Conservation (phyloP, 1,139 yeast genomes). For the Blastobotrys serpentis region DNA sequence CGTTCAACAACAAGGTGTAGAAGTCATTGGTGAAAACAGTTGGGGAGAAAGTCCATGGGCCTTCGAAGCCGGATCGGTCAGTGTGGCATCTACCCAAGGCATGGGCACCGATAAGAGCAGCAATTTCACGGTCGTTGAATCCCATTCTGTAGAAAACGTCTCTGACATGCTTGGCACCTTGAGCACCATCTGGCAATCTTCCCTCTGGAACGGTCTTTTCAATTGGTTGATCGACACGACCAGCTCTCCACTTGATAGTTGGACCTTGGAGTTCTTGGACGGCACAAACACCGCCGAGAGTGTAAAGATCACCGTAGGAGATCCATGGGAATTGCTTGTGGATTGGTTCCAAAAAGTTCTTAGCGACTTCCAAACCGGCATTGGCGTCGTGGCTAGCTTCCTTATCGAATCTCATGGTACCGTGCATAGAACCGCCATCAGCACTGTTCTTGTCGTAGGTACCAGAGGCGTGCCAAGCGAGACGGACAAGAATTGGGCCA, state of each 20-base stretch:
- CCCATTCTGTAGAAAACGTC: constrained; percentile 61
- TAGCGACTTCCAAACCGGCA: constrained; percentile 66
- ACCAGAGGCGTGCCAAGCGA: constrained; percentile 78
- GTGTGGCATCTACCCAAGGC: constrained; percentile 75
- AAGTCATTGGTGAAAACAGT: constrained; percentile 81
- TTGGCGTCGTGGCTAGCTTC: constrained; percentile 73
- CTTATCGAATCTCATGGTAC: constrained; percentile 71
- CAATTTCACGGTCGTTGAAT: constrained; percentile 61
- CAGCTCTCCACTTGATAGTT: constrained; percentile 82
- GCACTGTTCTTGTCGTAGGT: constrained; percentile 58
- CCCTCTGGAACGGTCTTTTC: constrained; percentile 60
- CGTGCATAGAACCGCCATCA: constrained; percentile 80
- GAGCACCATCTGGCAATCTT: constrained; percentile 65
- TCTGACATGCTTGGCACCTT: constrained; percentile 54
- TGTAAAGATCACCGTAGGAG: constrained; percentile 84
- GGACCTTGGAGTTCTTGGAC: constrained; percentile 89
- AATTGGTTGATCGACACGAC: constrained; percentile 53
- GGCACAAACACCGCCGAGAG: constrained; percentile 82
- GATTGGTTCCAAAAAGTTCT: constrained; percentile 64
- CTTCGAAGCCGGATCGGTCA: constrained; percentile 62
- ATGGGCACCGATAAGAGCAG: constrained; percentile 75
- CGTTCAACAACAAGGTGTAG: constrained; percentile 62
- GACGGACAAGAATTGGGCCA: constrained; percentile 64
- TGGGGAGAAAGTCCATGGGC: constrained; percentile 90
- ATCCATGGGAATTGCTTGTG: constrained; percentile 67